Evolutionary conservation across 352 stramenopile species (phyloP), one percentile per base, ranked within the genome.

Genomic region (Salisapilia sapeloensis): DNA sequence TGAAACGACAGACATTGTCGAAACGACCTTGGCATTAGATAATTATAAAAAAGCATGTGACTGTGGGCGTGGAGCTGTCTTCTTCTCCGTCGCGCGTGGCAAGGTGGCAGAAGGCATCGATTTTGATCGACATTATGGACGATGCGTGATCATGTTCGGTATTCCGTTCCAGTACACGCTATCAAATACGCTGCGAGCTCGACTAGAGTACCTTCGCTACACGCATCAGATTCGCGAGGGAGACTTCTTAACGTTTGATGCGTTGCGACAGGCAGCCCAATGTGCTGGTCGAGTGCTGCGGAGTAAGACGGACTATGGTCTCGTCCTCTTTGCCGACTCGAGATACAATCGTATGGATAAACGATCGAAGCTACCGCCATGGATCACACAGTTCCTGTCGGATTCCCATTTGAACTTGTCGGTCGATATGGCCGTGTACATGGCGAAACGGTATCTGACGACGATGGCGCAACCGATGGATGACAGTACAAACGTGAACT

Each of bases 71-170:
- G 96, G 96, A 7, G 96, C 92, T 6, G 79, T 99, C 12, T 98
- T 99, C 62, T 79, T 99, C 32, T 99, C 93, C 2, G 89, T 99
- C 29, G 95, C 95, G 16, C 70, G 96, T 34, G 96, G 96, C 26
- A 99, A 99, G 67, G 95, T 97, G 19, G 96, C 96, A 2, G 96
- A 99, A 59, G 96, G 96, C 12, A 99, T 99, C 53, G 96, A 99
- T 77, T 99, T 99, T 53, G 95, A 99, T 53, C 74, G 94, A 13
- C 96, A 99, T 40, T 99, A 99, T 45, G 96, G 96, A 24, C 76
- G 96, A 31, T 90, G 78, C 24, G 95, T 99, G 30, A 80, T 99
- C 22, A 79, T 99, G 41, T 97, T 99, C 56, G 96, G 96, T 10
- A 96, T 99, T 20, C 96, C 96, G 18, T 99, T 98, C 67, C 93